Evolutionary conservation across 768 basidiomycete genomes (phyloP).

Genomic region (Hypholoma sublateritium): DNA sequence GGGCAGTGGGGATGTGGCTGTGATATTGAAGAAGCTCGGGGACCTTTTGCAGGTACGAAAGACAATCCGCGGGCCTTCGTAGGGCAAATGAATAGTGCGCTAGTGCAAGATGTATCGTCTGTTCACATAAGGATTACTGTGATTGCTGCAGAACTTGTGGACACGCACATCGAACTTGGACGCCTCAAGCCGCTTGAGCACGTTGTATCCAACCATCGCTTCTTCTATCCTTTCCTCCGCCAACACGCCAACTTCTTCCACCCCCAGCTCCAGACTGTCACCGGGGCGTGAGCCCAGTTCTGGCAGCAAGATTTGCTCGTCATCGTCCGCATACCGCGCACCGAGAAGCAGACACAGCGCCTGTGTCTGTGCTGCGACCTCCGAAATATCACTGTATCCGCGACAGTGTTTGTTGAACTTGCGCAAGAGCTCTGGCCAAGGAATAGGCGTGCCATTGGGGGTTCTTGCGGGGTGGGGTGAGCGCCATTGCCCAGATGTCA

Average conservation of each 20-base stretch:
- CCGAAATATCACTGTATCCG: slow-evolving; percentile 58
- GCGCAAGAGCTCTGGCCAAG: slow-evolving; percentile 79
- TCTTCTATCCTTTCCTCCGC: slow-evolving; percentile 58
- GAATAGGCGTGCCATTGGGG: slow-evolving; percentile 48
- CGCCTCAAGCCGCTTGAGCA: slow-evolving; percentile 47
- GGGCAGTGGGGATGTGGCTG: slow-evolving; percentile 44
- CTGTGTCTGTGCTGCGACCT: slow-evolving; percentile 69
- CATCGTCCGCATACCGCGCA: slow-evolving; percentile 49
- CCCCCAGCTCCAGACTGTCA: slow-evolving; percentile 29
- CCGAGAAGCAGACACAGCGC: slow-evolving; percentile 57
- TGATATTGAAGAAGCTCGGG: slow-evolving; percentile 55
- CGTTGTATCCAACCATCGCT: slow-evolving; percentile 51
- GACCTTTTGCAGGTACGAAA: slow-evolving; percentile 56
- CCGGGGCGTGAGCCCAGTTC: slow-evolving; percentile 24
- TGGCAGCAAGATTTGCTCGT: slow-evolving; percentile 43
- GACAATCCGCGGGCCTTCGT: slow-evolving; percentile 61
- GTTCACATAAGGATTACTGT: slow-evolving; percentile 4
- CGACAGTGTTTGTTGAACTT: slow-evolving; percentile 86
- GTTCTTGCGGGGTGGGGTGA: slow-evolving; percentile 59
- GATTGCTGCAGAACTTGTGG: background rate
- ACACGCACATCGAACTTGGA: slow-evolving; percentile 59
- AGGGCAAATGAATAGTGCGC: slow-evolving; percentile 84
- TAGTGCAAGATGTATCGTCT: slow-evolving; percentile 69
- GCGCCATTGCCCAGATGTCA: slow-evolving; percentile 77
- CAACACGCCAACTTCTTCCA: slow-evolving; percentile 61